phyloP scores from a whole-genome alignment of 2,329 filamentous ascomycete species.

The Pseudogymnoascus sp. region DNA sequence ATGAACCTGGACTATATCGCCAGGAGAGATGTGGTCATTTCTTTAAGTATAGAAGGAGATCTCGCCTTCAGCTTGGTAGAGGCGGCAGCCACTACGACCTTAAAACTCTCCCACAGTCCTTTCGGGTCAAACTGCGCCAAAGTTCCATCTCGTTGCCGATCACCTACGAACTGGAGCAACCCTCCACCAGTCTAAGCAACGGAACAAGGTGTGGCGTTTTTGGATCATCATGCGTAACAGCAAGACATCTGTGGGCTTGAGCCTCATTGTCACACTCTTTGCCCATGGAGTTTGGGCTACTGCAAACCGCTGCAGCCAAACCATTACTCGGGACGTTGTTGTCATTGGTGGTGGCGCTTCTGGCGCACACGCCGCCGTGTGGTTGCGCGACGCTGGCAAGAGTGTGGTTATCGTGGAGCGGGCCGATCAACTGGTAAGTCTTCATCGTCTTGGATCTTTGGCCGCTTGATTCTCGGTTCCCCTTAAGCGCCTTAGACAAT shows the following conservation, averaged over 20 bases:
- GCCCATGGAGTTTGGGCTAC: background rate
- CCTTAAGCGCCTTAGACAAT: background rate
- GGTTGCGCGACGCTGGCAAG: constrained; percentile 32
- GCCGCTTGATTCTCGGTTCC: background rate
- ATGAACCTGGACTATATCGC: background rate
- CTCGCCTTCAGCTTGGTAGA: background rate
- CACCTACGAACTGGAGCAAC: background rate
- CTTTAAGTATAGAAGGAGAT: background rate
- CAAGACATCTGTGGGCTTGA: background rate
- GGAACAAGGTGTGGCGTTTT: background rate
- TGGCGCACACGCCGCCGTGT: constrained; percentile 36
- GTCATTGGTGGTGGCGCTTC: constrained; percentile 38
- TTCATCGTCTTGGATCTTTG: background rate
- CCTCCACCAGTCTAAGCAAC: background rate
- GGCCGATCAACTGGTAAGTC: constrained; percentile 24
- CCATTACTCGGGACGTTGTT: background rate
- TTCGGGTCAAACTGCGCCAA: background rate
- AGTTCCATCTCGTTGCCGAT: background rate
- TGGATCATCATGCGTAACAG: background rate
- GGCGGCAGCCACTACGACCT: background rate
- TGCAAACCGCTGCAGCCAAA: background rate
- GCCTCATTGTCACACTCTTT: background rate
- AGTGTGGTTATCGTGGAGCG: constrained; percentile 36
- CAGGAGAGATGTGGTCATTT: background rate
- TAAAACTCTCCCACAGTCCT: background rate